Base-by-base conservation (phyloP, 441 rosid species). In the Pelargonium australe region DNA sequence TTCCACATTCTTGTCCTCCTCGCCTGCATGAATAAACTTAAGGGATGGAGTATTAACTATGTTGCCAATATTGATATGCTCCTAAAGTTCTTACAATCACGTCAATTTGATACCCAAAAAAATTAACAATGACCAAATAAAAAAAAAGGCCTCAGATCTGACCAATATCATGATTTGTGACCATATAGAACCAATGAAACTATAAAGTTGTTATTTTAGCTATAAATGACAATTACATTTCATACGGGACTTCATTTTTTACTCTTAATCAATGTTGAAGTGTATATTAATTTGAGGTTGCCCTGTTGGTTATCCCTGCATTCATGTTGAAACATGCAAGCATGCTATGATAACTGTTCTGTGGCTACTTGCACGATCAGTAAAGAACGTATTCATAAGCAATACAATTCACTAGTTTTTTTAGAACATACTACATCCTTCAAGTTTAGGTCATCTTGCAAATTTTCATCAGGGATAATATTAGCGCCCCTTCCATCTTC, bases 1-100 rank as follows among this genome's bases (percentile, higher is more conserved):
- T 78, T 89, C 94, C 66, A 85, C 77, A 45, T 78, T 83, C 67
- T 76, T 80, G 78, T 91, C 89, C 79, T 91, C 97, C 53, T 64
- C 73, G 75, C 97, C 97, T 91, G 82, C 60, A 41, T 61, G 31
- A 20, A 12, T 49, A 44, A 44, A 49, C 5, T 4, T 49, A 11
- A 49, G 1, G 57, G 37, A 74, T 65, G 67, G 66, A 65, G 43
- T 34, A 68, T 10, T 34, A 34, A 34, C 37, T 34, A 34, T 34
- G 37, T 34, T 34, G 37, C 37, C 37, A 34, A 34, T 3, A 34
- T 6, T 34, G 37, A 34, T 34, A 34, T 34, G 5, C 37, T 34
- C 37, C 37, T 34, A 34, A 4, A 34, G 37, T 34, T 4, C 37
- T 34, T 34, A 34, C 37, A 2, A 34, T 34, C 6, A 34, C 37